These are phyloP conservation scores for Talaromyces sp. DNA, from an alignment of 2,329 filamentous ascomycete species.

Conservation along the genomic window DNA sequence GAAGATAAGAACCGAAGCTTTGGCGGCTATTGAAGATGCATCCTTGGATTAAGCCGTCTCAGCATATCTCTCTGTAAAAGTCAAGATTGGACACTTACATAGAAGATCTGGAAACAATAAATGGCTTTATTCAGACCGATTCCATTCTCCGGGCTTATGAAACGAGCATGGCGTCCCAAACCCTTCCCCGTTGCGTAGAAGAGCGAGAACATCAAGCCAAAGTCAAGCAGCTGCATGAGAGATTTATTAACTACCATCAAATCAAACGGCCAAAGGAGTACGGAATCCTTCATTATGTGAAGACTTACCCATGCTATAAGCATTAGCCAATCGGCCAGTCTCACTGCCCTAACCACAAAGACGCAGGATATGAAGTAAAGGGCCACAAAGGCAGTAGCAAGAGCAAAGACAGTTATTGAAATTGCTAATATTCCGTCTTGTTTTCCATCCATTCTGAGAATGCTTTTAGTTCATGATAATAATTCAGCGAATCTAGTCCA, in stretches of 20 bases:
- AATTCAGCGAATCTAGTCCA: background rate
- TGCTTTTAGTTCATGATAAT: background rate
- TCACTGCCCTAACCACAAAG: conserved; percentile 67
- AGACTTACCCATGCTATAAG: conserved; percentile 68
- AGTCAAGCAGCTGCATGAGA: conserved; percentile 6
- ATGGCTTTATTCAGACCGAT: conserved; percentile 2
- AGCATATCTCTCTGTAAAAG: conserved; percentile 1
- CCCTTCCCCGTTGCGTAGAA: conserved; percentile 8
- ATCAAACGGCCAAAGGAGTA: background rate
- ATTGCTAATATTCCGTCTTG: conserved; percentile 31
- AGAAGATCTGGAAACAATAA: conserved; percentile 27
- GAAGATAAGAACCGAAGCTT: conserved; percentile 88
- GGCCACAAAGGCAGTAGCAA: conserved; percentile 71
- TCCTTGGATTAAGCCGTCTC: conserved; percentile 54
- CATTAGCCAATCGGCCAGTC: conserved; percentile 78
- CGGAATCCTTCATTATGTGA: background rate
- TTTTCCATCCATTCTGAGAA: background rate
- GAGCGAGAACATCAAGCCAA: background rate
- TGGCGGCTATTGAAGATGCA: conserved; percentile 83
- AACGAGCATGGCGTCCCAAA: background rate
- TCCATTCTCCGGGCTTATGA: background rate
- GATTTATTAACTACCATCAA: background rate
- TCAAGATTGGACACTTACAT: conserved; percentile 41
- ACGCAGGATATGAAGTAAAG: conserved; percentile 70
- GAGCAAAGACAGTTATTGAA: conserved; percentile 50